Percentiles rank a stretch among this genome's conserved stretches.
phyloP scores from a whole-genome alignment of 2,329 filamentous ascomycete genomes.

The Paraconiothyrium brasiliense region DNA sequence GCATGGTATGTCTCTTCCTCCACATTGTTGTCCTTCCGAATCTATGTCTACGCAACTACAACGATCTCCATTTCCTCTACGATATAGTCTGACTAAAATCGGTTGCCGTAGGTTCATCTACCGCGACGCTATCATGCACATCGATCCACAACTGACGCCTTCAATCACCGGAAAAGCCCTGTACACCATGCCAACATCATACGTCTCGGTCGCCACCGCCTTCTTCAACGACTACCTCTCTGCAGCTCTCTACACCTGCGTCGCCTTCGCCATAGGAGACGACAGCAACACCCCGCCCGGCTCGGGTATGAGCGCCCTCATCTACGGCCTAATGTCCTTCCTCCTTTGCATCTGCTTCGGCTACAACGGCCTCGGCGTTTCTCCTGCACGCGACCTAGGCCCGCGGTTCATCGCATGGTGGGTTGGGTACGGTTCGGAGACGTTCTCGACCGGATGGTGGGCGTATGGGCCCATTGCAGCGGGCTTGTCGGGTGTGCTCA shows the following conservation, averaged over 20 bases:
- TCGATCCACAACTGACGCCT: slow-evolving; percentile 60
- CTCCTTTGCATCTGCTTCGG: slow-evolving; percentile 37
- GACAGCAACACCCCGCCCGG: slow-evolving; percentile 57
- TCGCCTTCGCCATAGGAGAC: slow-evolving; percentile 72
- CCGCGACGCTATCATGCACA: slow-evolving; percentile 65
- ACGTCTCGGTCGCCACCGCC: slow-evolving; percentile 71
- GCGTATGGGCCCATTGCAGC: slow-evolving; percentile 40
- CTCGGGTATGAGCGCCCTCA: slow-evolving; percentile 61
- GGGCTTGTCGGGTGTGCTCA: slow-evolving; percentile 34
- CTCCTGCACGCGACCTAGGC: slow-evolving; percentile 75
- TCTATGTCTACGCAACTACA: no score
- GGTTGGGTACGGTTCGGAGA: slow-evolving; percentile 70
- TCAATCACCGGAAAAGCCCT: slow-evolving; percentile 62
- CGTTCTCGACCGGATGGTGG: slow-evolving; percentile 40
- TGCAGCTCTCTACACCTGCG: slow-evolving; percentile 72
- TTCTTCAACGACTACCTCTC: slow-evolving; percentile 77
- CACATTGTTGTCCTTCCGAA: no score
- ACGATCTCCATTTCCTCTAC: no score
- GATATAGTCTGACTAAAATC: slow-evolving; percentile 16
- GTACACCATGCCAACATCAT: slow-evolving; percentile 71
- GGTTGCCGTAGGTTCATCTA: slow-evolving; percentile 23
- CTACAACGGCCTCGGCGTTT: slow-evolving; percentile 62
- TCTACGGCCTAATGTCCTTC: slow-evolving; percentile 38
- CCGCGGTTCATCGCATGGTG: slow-evolving; percentile 73
- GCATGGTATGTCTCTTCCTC: slow-evolving; percentile 49